A percentile compares a stretch with the other conserved stretches of the same genome.
phyloP scores from a whole-genome alignment of 2,329 filamentous ascomycete species.

The Phialophora tarda region DNA sequence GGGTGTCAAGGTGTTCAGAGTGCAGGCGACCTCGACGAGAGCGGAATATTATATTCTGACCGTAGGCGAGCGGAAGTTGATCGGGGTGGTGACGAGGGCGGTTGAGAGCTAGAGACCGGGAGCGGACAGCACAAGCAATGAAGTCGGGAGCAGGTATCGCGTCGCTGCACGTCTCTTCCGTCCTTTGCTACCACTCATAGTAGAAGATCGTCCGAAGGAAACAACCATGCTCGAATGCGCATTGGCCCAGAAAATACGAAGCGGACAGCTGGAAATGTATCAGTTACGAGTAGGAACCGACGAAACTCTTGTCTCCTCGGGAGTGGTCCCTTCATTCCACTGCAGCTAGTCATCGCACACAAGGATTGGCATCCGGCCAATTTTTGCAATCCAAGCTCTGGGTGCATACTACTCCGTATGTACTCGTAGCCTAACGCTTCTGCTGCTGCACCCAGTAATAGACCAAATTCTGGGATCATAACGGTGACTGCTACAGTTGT shows the following conservation, averaged over 20 bases:
- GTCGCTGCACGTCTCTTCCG: not conserved
- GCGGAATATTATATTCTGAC: slow-evolving; percentile 80
- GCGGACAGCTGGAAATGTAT: not conserved
- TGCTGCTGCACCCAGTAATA: too few species aligned
- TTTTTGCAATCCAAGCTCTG: not conserved
- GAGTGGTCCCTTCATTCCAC: not conserved
- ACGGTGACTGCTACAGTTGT: too few species aligned
- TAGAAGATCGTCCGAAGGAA: not conserved
- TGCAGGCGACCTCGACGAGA: slow-evolving; percentile 59
- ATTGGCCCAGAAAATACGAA: not conserved
- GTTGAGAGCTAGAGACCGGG: slow-evolving; percentile 66
- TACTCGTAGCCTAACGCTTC: too few species aligned
- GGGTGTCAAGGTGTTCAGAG: slow-evolving; percentile 72
- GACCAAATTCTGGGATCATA: too few species aligned
- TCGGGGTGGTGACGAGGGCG: slow-evolving; percentile 78
- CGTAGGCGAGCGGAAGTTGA: slow-evolving; percentile 66
- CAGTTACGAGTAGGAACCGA: not conserved
- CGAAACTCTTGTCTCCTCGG: not conserved
- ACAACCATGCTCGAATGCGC: not conserved
- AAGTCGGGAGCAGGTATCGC: not conserved
- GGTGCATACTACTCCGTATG: too few species aligned
- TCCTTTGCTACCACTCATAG: not conserved
- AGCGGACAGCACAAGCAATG: not conserved
- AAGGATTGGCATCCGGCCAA: not conserved
- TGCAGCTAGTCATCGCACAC: not conserved